Evolutionary conservation across 2,329 filamentous ascomycete species (phyloP).

Genomic region (Alternaria gaisen): DNA sequence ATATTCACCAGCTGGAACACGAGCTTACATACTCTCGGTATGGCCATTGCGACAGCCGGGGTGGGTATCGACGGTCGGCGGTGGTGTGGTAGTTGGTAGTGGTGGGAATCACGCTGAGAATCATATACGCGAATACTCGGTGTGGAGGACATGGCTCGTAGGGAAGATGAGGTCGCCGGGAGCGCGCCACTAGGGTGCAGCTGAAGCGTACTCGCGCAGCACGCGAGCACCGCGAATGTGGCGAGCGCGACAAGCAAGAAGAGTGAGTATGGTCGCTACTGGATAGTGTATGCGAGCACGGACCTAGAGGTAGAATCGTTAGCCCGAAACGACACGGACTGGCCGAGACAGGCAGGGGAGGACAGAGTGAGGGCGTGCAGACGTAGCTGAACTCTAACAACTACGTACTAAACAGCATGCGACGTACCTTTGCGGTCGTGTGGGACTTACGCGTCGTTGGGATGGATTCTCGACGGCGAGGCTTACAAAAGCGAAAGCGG

Average conservation of each 20-base stretch:
- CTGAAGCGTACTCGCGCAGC: slow-evolving; percentile 44
- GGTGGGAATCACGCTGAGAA: slow-evolving; percentile 54
- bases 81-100: slow-evolving; percentile 43
- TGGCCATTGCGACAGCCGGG: slow-evolving; percentile 65
- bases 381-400: slow-evolving; percentile 10
- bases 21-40: slow-evolving; percentile 58
- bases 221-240: slow-evolving; percentile 38
- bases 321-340: slow-evolving; percentile 18
- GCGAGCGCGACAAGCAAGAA: slow-evolving; percentile 34
- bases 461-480: slow-evolving; percentile 23
- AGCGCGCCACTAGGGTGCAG: slow-evolving; percentile 45
- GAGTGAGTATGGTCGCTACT: slow-evolving; percentile 22
- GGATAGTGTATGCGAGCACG: slow-evolving; percentile 30
- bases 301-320: slow-evolving; percentile 22
- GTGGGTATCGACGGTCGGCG: slow-evolving; percentile 49
- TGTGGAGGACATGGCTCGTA: slow-evolving; percentile 47
- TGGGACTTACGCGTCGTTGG: slow-evolving; percentile 19
- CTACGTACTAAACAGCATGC: slow-evolving; percentile 15
- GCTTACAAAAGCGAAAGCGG: slow-evolving; percentile 26
- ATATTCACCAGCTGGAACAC: slow-evolving; percentile 1
- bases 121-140: slow-evolving; percentile 56
- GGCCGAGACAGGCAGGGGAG: slow-evolving; percentile 39
- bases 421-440: slow-evolving; percentile 20
- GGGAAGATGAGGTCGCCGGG: slow-evolving; percentile 27
- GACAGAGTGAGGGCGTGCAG: slow-evolving; percentile 7